Evolutionary conservation across 2,329 filamentous ascomycete genomes (phyloP).

Genomic region (Paecilomyces dactylethromorphus): DNA sequence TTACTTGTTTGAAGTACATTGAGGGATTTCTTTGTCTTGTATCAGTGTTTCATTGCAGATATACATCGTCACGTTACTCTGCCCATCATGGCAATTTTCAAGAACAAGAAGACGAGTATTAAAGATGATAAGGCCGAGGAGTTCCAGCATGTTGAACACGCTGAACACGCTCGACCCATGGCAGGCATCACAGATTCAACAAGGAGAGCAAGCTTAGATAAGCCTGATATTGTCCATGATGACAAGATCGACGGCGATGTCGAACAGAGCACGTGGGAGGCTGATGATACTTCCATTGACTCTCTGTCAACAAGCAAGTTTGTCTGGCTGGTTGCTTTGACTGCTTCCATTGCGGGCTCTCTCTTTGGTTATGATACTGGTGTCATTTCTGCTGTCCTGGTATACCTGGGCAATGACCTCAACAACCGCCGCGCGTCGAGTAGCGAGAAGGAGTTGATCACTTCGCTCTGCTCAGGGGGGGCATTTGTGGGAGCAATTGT

Average conservation of each 20-base stretch:
- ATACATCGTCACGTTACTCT: background rate
- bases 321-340: constrained; percentile 32
- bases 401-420: constrained; percentile 27
- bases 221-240: background rate
- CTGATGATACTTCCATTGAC: constrained; percentile 27
- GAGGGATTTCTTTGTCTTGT: background rate
- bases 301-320: constrained; percentile 31
- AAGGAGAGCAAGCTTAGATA: background rate
- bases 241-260: constrained; percentile 10
- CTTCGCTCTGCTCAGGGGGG: constrained; percentile 45
- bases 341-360: constrained; percentile 15
- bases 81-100: background rate
- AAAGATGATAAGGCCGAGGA: background rate
- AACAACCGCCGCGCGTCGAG: constrained; percentile 31
- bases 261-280: constrained; percentile 1
- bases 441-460: constrained; percentile 46
- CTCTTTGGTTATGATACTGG: background rate
- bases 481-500: constrained; percentile 40
- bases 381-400: background rate
- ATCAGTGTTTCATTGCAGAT: background rate
- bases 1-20: background rate
- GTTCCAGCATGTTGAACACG: background rate
- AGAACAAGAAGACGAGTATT: background rate
- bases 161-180: background rate
- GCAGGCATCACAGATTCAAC: background rate